Evolutionary conservation across 2,329 filamentous ascomycete species (phyloP), one percentile per base, ranked within the genome.

Genomic region (Aspergillus phoenicis): DNA sequence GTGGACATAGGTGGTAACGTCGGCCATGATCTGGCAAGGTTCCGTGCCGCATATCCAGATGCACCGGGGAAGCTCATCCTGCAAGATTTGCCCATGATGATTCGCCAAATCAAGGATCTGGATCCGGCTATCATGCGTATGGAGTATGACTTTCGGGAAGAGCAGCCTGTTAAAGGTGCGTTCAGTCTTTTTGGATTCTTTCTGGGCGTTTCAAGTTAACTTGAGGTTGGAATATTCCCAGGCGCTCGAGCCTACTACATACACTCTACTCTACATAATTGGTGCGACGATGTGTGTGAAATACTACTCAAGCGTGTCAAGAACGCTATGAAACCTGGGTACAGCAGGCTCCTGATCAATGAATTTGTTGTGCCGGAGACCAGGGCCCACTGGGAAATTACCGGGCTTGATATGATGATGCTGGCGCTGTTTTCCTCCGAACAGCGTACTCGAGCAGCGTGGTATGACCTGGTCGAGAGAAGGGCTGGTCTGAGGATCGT

Each of bases 291-390:
- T 2, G 62, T 64, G n/a, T 73, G 71, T 59, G 63, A 65, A 8
- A 67, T 70, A 30, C 77, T 78, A 52, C 70, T 78, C 0, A 54
- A 56, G 3, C 69, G 72, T 1, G 47, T 66, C 4, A 36, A 52
- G 4, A 38, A 54, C 4, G 59, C 73, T 0, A 78, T 80, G 76
- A 72, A 70, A 36, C 70, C 62, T 1, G 73, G 75, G 0, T 73
- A 78, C 57, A 79, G 76, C 20, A 77, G 78, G 48, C 57, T 83
- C 1, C 63, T 83, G 11, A 74, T 83, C 39, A 76, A 79, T 36
- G 80, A 82, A 58, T 74, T 75, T 51, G 66, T 79, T 1, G 68
- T 82, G 11, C 76, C 78, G 1, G 71, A 76, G 8, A 72, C 62
- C 1, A 71, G 71, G 8, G 71, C 78, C 2, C 64, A 68, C 13